Evolutionary conservation across 192 early-diverging fungal species (phyloP).

Genomic region (Nowakowskiella sp.): DNA sequence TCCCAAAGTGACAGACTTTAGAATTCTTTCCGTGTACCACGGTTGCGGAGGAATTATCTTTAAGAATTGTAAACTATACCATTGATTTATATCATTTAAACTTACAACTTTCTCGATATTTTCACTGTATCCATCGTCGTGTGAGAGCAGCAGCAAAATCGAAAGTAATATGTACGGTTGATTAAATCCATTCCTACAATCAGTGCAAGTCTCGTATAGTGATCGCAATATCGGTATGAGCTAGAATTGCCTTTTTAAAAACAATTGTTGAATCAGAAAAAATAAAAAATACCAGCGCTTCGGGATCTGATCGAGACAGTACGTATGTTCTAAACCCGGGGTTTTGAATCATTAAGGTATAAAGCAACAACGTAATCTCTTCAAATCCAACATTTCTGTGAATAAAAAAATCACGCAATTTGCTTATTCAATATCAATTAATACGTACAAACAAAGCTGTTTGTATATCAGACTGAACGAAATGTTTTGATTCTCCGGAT

Average conservation of each 20-base stretch:
- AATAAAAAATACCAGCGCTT: constrained; percentile 54
- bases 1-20: constrained; percentile 59
- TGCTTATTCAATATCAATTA: not conserved
- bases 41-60: constrained; percentile 50
- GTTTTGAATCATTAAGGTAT: constrained; percentile 58
- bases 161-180: constrained; percentile 61
- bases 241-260: constrained; percentile 15
- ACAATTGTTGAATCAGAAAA: too few relatives aligned
- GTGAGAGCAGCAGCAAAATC: constrained; percentile 57
- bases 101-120: constrained; percentile 65
- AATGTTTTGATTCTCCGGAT: constrained; percentile 9
- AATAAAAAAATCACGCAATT: constrained; percentile 3
- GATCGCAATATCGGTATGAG: constrained; percentile 54
- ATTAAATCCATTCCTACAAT: constrained; percentile 49
- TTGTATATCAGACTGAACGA: constrained; percentile 48
- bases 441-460: constrained; percentile 39
- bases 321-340: constrained; percentile 61
- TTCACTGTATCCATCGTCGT: constrained; percentile 66
- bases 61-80: not conserved
- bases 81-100: not conserved
- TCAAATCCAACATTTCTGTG: constrained; percentile 30
- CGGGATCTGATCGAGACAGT: constrained; percentile 65
- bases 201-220: constrained; percentile 59
- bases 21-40: constrained; percentile 65
- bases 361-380: constrained; percentile 57